Evolutionary conservation across 2,329 filamentous ascomycete genomes (phyloP).

Genomic region (Elsinoe batatas): DNA sequence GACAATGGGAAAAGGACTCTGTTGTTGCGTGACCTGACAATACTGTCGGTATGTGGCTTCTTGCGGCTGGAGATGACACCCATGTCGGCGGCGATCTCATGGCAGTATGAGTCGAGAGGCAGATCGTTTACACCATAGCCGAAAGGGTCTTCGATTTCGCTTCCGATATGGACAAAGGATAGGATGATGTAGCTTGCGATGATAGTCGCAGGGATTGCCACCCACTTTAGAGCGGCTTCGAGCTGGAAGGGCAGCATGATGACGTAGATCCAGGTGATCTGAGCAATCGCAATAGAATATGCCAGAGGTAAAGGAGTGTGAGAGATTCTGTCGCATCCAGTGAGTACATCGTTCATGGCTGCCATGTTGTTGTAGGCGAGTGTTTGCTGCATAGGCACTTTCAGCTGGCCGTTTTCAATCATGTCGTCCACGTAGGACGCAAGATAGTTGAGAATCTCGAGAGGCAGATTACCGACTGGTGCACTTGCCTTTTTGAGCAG

Average conservation of each 20-base stretch:
- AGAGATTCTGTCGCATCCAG: constrained; percentile 65
- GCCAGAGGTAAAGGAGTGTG: constrained; percentile 74
- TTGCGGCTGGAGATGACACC: constrained; percentile 58
- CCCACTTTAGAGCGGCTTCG: constrained; percentile 52
- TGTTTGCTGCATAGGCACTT: constrained; percentile 50
- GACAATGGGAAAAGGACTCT: constrained; percentile 50
- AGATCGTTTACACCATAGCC: constrained; percentile 76
- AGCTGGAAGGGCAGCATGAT: constrained; percentile 75
- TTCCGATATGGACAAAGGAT: constrained; percentile 63
- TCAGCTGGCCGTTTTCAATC: constrained; percentile 46
- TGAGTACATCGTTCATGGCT: constrained; percentile 61
- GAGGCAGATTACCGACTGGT: constrained; percentile 71
- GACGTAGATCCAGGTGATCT: constrained; percentile 81
- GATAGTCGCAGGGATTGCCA: constrained; percentile 68
- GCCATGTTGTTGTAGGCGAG: constrained; percentile 48
- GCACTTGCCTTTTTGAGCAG: constrained; percentile 60
- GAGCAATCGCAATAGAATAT: constrained; percentile 74
- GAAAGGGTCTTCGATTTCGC: constrained; percentile 79
- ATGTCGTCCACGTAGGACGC: constrained; percentile 55
- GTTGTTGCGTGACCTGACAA: constrained; percentile 41
- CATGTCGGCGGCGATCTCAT: constrained; percentile 62
- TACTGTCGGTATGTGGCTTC: constrained; percentile 43
- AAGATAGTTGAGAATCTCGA: constrained; percentile 69
- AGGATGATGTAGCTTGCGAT: constrained; percentile 69
- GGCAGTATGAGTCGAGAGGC: constrained; percentile 65